Percentiles rank a stretch among this genome's conserved stretches.
Conservation (phyloP, 2,329 filamentous ascomycete genomes). For the Coniochaeta sp. region DNA sequence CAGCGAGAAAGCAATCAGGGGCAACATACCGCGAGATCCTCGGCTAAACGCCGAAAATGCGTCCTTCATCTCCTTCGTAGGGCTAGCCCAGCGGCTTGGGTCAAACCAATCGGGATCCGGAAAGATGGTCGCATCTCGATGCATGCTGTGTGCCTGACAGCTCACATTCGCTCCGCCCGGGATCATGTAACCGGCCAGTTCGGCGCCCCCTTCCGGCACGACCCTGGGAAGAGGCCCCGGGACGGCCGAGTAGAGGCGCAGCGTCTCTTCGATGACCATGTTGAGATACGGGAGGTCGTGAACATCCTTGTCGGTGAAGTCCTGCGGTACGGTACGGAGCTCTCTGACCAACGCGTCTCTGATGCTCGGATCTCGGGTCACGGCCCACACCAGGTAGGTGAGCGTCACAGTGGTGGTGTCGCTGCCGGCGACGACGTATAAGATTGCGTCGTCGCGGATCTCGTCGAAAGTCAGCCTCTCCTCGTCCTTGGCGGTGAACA, state of each 20-base stretch:
- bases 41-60: not conserved
- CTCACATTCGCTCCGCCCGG: constrained; percentile 22
- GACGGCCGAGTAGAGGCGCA: constrained; percentile 22
- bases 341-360: constrained; percentile 12
- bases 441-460: constrained; percentile 17
- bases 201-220: constrained; percentile 17
- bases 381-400: constrained; percentile 26
- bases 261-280: constrained; percentile 23
- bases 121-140: constrained; percentile 20
- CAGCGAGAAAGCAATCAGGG: not conserved
- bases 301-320: constrained; percentile 16
- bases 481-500: constrained; percentile 13
- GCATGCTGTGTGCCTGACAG: constrained; percentile 27
- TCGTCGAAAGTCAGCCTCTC: constrained; percentile 1
- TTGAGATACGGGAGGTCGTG: constrained; percentile 21
- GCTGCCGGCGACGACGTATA: constrained; percentile 26
- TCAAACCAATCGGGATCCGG: constrained; percentile 17
- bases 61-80: constrained; percentile 1
- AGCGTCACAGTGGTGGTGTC: constrained; percentile 32
- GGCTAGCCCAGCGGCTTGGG: not conserved
- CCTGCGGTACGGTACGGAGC: constrained; percentile 12
- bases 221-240: constrained; percentile 19
- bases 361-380: constrained; percentile 6
- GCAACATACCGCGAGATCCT: not conserved
- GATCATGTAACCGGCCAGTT: constrained; percentile 19